Evolutionary conservation across 2,329 filamentous ascomycete genomes (phyloP).

Genomic region (Fusarium nanum): DNA sequence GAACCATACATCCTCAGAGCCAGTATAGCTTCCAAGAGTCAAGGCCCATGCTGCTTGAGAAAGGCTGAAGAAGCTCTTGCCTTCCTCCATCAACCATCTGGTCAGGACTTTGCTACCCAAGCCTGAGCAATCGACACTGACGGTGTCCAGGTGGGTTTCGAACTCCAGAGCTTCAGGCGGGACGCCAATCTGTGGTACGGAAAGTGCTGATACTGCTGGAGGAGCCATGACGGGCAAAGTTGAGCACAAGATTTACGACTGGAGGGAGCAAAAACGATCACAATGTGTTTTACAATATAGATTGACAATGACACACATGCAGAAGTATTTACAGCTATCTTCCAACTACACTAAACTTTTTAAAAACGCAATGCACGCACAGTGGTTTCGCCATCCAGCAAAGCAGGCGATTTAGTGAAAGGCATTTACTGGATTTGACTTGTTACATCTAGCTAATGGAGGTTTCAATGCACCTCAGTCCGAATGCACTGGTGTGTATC

Average conservation of each 20-base stretch:
- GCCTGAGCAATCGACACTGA: background rate
- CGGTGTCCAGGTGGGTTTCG: background rate
- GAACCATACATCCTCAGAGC: constrained; percentile 6
- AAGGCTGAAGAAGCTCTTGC: background rate
- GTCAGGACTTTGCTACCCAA: background rate
- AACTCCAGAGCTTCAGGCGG: background rate
- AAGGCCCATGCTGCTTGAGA: background rate
- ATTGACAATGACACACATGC: background rate
- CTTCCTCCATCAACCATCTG: background rate
- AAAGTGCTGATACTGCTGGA: background rate
- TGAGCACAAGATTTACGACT: background rate
- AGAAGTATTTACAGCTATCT: background rate
- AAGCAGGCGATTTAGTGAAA: too few relatives aligned
- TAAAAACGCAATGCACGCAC: background rate
- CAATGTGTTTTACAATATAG: background rate
- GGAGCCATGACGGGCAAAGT: background rate
- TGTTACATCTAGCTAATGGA: background rate
- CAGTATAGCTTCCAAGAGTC: constrained; percentile 4
- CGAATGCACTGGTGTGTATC: background rate
- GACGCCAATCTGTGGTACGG: background rate
- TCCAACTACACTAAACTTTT: background rate
- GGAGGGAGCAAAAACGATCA: too few relatives aligned
- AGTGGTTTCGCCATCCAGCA: too few relatives aligned
- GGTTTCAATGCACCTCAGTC: background rate
- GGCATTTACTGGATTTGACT: background rate